Evolutionary conservation across 1,139 yeast species (phyloP).

Genomic region (Kluyveromyces sp.): DNA sequence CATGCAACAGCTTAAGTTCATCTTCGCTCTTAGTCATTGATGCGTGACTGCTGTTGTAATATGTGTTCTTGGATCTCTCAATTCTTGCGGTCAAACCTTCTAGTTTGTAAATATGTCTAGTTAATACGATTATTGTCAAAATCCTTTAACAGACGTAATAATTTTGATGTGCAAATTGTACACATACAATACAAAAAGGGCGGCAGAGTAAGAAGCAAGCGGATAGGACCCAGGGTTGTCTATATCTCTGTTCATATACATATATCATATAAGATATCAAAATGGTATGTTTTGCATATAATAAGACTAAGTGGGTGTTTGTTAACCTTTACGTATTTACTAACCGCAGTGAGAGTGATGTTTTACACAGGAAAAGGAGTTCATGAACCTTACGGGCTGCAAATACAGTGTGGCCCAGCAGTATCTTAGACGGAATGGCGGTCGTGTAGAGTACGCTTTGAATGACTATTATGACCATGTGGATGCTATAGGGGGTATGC

Average conservation of each 20-base stretch:
- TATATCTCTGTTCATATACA: too few species aligned
- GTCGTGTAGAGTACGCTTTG: conserved; percentile 28
- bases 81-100: too few species aligned
- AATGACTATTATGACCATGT: conserved; percentile 26
- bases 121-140: too few species aligned
- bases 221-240: too few species aligned
- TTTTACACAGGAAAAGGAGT: conserved; percentile 8
- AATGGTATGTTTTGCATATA: neutral
- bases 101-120: too few species aligned
- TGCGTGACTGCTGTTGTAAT: too few species aligned
- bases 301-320: neutral
- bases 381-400: conserved; percentile 20
- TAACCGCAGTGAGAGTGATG: too few species aligned
- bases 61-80: too few species aligned
- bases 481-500: conserved; percentile 2
- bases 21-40: conserved; percentile 1
- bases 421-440: conserved; percentile 20
- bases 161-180: too few species aligned
- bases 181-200: too few species aligned
- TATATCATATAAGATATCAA: neutral
- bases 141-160: too few species aligned
- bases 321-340: neutral
- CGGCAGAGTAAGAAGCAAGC: too few species aligned
- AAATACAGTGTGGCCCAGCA: conserved; percentile 15
- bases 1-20: conserved; percentile 3